Percentiles rank a stretch among this genome's conserved stretches.
Evolutionary conservation across 352 stramenopile genomes (phyloP).

Genomic region (Phytophthora nicotianae): DNA sequence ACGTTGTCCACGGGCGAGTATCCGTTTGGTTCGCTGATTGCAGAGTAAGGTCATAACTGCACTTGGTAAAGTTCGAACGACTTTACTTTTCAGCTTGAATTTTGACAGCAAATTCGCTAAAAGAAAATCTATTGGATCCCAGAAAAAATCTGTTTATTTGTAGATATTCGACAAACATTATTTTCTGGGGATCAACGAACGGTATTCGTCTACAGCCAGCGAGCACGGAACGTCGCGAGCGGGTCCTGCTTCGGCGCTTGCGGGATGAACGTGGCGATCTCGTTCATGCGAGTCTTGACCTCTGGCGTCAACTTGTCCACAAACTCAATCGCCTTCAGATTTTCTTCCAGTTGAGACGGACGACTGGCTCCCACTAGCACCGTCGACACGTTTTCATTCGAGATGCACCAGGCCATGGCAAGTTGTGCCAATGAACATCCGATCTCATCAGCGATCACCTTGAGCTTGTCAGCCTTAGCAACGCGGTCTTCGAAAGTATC

Average conservation of each 20-base stretch:
- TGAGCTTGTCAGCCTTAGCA: conserved; percentile 47
- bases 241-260: conserved; percentile 10
- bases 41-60: too few species aligned
- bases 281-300: conserved; percentile 56
- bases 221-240: conserved; percentile 14
- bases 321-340: conserved; percentile 41
- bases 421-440: conserved; percentile 28
- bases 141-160: too few species aligned
- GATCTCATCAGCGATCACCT: conserved; percentile 44
- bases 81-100: too few species aligned
- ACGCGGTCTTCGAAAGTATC: conserved; percentile 40
- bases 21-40: too few species aligned
- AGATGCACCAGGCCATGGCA: conserved; percentile 50
- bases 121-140: too few species aligned
- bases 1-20: too few species aligned
- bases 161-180: too few species aligned
- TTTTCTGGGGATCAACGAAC: too few species aligned
- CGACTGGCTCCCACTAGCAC: conserved; percentile 54
- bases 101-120: too few species aligned
- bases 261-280: conserved; percentile 36
- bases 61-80: too few species aligned
- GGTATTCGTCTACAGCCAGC: conserved; percentile 15
- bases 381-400: conserved; percentile 54
- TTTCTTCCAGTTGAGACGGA: conserved; percentile 28
- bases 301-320: conserved; percentile 53